phyloP scores from a whole-genome alignment of 352 stramenopile genomes.

The Phytophthora syringae region DNA sequence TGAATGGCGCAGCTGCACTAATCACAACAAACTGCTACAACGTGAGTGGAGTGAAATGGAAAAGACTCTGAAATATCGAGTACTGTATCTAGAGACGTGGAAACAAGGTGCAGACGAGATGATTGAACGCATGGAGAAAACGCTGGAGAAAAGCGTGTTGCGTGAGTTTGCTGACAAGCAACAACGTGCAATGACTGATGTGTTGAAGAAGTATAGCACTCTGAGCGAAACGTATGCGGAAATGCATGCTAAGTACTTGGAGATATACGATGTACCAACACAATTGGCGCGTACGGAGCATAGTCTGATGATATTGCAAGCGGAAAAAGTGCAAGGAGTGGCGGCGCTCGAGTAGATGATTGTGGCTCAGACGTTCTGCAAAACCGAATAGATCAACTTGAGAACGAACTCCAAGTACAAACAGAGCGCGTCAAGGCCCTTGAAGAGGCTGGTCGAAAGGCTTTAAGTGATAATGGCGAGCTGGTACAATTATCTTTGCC shows the following conservation, averaged over 20 bases:
- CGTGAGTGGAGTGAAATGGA: conserved; percentile 90
- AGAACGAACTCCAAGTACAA: conserved; percentile 54
- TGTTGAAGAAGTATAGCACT: conserved; percentile 48
- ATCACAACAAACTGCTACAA: conserved; percentile 51
- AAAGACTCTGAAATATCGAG: conserved; percentile 83
- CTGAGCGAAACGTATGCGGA: conserved; percentile 53
- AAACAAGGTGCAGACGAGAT: conserved; percentile 76
- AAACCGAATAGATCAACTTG: conserved; percentile 55
- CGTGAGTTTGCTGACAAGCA: conserved; percentile 56
- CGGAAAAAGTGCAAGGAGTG: conserved; percentile 31
- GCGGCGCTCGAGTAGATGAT: background rate
- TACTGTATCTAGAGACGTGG: conserved; percentile 93
- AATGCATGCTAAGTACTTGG: conserved; percentile 58
- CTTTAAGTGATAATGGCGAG: conserved; percentile 13
- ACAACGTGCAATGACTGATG: conserved; percentile 32
- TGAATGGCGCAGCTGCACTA: conserved; percentile 44
- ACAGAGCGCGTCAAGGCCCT: conserved; percentile 51
- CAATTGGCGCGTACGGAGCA: conserved; percentile 58
- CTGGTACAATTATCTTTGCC: conserved; percentile 1
- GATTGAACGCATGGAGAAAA: conserved; percentile 67
- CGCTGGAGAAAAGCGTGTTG: conserved; percentile 65
- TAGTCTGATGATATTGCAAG: conserved; percentile 54
- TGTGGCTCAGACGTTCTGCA: conserved; percentile 25
- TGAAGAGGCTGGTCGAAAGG: conserved; percentile 39
- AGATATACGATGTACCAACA: conserved; percentile 50